Base-by-base conservation (phyloP, 257 asterid species). In the Leptodermis oblonga region DNA sequence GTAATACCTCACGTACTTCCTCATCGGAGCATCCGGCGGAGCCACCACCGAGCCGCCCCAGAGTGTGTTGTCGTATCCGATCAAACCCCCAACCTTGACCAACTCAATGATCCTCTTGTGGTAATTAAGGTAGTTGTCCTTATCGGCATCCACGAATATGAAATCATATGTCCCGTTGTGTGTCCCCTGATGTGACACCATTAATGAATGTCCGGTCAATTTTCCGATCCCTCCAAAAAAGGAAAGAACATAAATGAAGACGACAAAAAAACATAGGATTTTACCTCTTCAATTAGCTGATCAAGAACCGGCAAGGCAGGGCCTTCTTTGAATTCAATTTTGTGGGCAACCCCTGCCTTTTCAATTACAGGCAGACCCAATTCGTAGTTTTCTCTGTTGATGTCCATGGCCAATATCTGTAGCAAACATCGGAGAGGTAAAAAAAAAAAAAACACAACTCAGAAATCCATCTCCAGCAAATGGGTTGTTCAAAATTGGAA, bases 401-500 rank as follows among this genome's bases (percentile, higher is more conserved):
- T 86, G 78, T 92, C 98, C 96, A 92, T 89, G 28, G 98, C 98
- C 83, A 92, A 77, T 45, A 92, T 92, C 98, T 92, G 86, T 83
- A 80, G 22, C 69, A 69, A 51, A 41, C 65, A 65, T 11, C 17
- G 20, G 11, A n/a, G n/a, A n/a, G n/a, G n/a, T n/a, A 12, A 60
- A 53, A 25, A 18, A 20, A 11, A 1, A 20, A 1, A 34, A 0
- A 7, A 49, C 4, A 11, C 18, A 43, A 2, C 18, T 48, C 53
- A 5, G 15, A 48, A 48, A 15, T 48, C 49, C 18, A 20, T n/a
- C n/a, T 48, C 7, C 12, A 48, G 2, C 54, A 48, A 18, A 46
- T 13, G 52, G 52, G 17, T 46, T 15, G n/a, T 0, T 17, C 20
- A 13, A 52, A 30, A 22, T 22, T 30, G 31, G 22, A 52, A 37